Base-by-base conservation (phyloP, 176 grass and related monocot genomes). In the Poa pratensis region DNA sequence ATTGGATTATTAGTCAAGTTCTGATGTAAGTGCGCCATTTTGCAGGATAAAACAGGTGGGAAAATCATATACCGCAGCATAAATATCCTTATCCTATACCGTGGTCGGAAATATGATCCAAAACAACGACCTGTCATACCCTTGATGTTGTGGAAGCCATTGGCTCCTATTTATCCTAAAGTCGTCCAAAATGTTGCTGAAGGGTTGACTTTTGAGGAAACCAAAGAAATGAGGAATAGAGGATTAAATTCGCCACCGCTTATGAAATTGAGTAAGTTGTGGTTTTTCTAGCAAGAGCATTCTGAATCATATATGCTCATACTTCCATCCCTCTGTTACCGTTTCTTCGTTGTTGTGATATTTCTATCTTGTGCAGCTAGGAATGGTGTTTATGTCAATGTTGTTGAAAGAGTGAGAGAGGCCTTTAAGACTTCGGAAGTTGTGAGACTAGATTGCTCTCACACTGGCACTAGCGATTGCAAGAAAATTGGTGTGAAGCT, bases 401-500 rank as follows among this genome's bases (percentile, higher is more conserved):
- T 92, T 70, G 88, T 95, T 80, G 85, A 83, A n/a, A 92, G 49
- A 91, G 76, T 95, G 45, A 92, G 83, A 63, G 93, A 95, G 39
- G 93, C 90, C 17, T 92, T 95, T 63, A 78, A 86, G n/a, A 86
- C 76, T 42, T 7, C 53, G 18, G 86, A 95, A 76, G 85, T 95
- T 79, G 71, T 92, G 70, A 53, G 90, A 59, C 73, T 95, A 76
- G 93, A 95, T 69, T 95, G 88, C 82, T 76, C 90, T 54, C 79
- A 91, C 53, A 49, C 81, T 54, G 84, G 86, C 9, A 88, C 54
- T 19, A 95, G 76, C 26, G 93, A 95, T 54, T 95, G 90, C 90
- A 95, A 95, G 80, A 95, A 88, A 85, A 95, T 95, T 82, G 88
- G 93, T 62, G 90, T 90, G 43, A 95, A 90, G 76, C 58, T 95